A percentile compares a stretch with the other conserved stretches of the same genome.
Conservation (phyloP, 768 basidiomycete species). For the Pulveroboletus sp. region DNA sequence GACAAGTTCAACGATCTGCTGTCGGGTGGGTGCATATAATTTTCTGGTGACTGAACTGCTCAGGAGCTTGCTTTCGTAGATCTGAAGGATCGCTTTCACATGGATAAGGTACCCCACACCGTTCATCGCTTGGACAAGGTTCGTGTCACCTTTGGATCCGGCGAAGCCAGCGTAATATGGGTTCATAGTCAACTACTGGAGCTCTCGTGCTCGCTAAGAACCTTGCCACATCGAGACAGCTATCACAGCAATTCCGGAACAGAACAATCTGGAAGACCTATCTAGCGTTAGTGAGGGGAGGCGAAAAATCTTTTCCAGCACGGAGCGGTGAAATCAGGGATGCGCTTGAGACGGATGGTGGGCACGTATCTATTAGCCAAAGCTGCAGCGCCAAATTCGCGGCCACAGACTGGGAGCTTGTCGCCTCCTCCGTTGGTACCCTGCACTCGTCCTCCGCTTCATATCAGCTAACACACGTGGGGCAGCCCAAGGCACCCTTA, state of each 20-base stretch:
- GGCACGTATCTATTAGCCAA: conserved; percentile 38
- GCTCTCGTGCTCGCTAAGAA: conserved; percentile 53
- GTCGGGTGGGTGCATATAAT: conserved; percentile 26
- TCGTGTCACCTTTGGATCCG: not conserved
- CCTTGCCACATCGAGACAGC: conserved; percentile 37
- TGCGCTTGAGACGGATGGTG: conserved; percentile 39
- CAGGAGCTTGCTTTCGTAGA: conserved; percentile 19
- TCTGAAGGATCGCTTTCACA: conserved; percentile 27
- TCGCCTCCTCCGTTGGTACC: conserved; percentile 53
- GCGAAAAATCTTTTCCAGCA: conserved; percentile 40
- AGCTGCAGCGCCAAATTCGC: conserved; percentile 33
- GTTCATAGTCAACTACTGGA: conserved; percentile 56
- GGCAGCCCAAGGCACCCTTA: conserved; percentile 42
- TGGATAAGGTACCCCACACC: conserved; percentile 39
- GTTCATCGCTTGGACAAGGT: conserved; percentile 72
- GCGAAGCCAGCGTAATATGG: not conserved
- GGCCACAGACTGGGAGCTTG: conserved; percentile 50
- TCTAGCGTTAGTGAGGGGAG: conserved; percentile 59
- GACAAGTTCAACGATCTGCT: conserved; percentile 38
- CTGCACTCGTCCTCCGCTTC: conserved; percentile 10
- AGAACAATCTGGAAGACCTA: conserved; percentile 54
- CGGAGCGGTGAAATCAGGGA: conserved; percentile 42
- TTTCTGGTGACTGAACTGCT: conserved; percentile 1
- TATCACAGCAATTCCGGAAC: conserved; percentile 52
- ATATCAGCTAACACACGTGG: conserved; percentile 25